phyloP scores from a whole-genome alignment of 345 rosid species.

The Pistacia vera region DNA sequence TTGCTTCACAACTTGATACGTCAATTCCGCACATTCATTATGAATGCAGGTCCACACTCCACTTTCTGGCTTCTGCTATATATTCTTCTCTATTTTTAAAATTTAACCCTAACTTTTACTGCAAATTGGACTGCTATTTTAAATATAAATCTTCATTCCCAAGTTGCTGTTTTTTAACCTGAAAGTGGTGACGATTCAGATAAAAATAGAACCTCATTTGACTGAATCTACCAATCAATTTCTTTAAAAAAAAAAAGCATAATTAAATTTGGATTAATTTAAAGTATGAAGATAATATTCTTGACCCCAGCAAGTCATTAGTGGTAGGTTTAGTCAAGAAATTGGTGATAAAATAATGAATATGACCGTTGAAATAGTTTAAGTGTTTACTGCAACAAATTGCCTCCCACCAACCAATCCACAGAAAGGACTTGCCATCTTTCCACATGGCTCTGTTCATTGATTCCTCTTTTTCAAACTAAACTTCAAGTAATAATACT shows the following conservation, averaged over 20 bases:
- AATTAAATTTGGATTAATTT: neutral
- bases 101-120: neutral
- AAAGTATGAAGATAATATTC: neutral
- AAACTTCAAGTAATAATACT: neutral
- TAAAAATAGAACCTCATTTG: neutral
- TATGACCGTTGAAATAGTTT: slow-evolving; percentile 2
- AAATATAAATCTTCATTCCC: neutral
- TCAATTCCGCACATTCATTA: neutral
- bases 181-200: slow-evolving; percentile 1
- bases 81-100: slow-evolving; percentile 1
- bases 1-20: neutral
- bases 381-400: neutral
- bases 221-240: neutral
- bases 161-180: neutral
- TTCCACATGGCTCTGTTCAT: slow-evolving; percentile 18
- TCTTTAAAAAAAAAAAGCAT: neutral
- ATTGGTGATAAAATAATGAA: slow-evolving; percentile 8
- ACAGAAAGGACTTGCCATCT: neutral
- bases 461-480: neutral
- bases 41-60: neutral
- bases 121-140: neutral
- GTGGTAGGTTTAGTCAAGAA: slow-evolving; percentile 5
- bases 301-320: slow-evolving; percentile 7
- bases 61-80: neutral
- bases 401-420: slow-evolving; percentile 1